phyloP scores from a whole-genome alignment of 345 rosid species.

The Salix viminalis region DNA sequence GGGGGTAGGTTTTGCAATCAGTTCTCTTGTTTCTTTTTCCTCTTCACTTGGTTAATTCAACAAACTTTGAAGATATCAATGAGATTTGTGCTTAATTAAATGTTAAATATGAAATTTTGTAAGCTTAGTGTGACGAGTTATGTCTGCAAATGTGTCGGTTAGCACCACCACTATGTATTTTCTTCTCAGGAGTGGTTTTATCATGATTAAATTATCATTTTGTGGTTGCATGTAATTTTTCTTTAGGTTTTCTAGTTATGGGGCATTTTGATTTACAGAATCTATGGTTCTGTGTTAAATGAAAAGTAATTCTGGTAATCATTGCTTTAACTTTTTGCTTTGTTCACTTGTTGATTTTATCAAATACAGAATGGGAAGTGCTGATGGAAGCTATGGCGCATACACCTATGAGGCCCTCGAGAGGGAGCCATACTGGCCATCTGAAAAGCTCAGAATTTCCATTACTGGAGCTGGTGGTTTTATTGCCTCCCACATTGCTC shows the following conservation, averaged over 20 bases:
- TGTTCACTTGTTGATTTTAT: not conserved
- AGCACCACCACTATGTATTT: not conserved
- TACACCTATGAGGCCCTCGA: conserved; percentile 78
- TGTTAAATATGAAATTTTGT: not conserved
- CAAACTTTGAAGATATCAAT: not conserved
- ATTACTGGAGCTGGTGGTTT: conserved; percentile 95
- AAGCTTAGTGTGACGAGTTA: not conserved
- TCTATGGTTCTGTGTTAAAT: not conserved
- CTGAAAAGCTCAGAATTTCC: conserved; percentile 74
- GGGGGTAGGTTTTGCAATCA: not conserved
- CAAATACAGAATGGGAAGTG: conserved; percentile 60
- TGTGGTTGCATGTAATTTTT: not conserved
- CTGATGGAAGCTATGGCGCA: conserved; percentile 61
- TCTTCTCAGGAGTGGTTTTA: not conserved
- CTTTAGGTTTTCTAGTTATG: not conserved
- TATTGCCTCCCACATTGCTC: conserved; percentile 96
- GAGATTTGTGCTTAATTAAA: not conserved
- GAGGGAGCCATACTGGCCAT: conserved; percentile 93
- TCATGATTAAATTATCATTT: not conserved
- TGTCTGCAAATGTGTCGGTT: not conserved
- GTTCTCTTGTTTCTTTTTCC: not conserved
- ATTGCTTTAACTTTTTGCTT: not conserved
- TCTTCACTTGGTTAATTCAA: not conserved
- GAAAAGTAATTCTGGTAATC: not conserved
- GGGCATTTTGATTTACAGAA: not conserved